Evolutionary conservation across 2,329 filamentous ascomycete genomes (phyloP).

Genomic region (Fusarium pseudocircinatum): DNA sequence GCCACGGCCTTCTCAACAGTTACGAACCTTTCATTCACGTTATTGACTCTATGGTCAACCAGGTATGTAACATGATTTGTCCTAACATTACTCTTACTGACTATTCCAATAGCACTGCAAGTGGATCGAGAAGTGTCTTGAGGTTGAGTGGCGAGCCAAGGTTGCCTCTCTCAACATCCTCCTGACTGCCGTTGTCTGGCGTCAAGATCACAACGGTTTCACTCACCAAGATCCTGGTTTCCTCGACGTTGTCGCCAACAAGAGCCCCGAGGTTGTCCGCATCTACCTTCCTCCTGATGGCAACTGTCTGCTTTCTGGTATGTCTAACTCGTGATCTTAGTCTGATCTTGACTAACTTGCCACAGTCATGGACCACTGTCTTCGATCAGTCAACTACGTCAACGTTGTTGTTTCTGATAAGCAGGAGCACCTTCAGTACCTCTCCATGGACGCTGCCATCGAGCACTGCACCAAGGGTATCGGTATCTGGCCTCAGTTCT

Average conservation of each 20-base stretch:
- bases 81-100: slow-evolving; percentile 3
- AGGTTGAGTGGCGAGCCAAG: slow-evolving; percentile 79
- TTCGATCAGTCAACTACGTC: slow-evolving; percentile 79
- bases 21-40: slow-evolving; percentile 87
- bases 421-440: slow-evolving; percentile 79
- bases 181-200: slow-evolving; percentile 80
- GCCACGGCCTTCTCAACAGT: slow-evolving; percentile 80
- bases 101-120: slow-evolving; percentile 71
- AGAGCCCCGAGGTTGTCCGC: slow-evolving; percentile 80
- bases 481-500: slow-evolving; percentile 81
- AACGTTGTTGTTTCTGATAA: slow-evolving; percentile 85
- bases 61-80: slow-evolving; percentile 52
- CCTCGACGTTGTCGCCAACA: slow-evolving; percentile 82
- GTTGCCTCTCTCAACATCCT: slow-evolving; percentile 82
- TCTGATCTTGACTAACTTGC: slow-evolving; percentile 21
- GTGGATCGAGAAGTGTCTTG: slow-evolving; percentile 84
- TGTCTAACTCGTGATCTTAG: slow-evolving; percentile 5
- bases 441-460: slow-evolving; percentile 77
- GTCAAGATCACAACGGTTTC: slow-evolving; percentile 86
- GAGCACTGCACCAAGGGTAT: slow-evolving; percentile 82
- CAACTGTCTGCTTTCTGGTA: slow-evolving; percentile 75
- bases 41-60: slow-evolving; percentile 87
- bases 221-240: slow-evolving; percentile 85
- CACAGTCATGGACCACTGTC: slow-evolving; percentile 76
- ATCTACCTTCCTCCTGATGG: slow-evolving; percentile 85